A percentile compares a stretch with the other conserved stretches of the same genome.
Evolutionary conservation across 495 filamentous ascomycete genomes (phyloP).

Genomic region (Podospora sp.): DNA sequence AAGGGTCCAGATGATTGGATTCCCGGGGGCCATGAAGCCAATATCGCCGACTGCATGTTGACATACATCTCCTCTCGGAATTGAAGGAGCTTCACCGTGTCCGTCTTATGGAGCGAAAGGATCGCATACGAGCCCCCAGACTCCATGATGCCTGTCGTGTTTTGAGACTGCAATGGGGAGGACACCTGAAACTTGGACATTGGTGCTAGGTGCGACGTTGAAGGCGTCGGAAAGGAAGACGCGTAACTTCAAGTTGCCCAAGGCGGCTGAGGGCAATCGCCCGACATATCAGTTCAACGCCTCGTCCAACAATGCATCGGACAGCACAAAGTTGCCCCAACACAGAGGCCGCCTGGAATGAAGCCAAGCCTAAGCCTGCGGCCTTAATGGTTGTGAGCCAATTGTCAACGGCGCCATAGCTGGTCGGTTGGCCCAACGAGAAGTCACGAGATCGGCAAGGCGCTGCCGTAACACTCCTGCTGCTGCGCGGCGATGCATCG

Average conservation of each 20-base stretch:
- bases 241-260: background rate
- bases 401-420: background rate
- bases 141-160: background rate
- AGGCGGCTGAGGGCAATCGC: background rate
- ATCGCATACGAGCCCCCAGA: conserved; percentile 10
- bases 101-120: conserved; percentile 27
- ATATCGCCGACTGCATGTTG: conserved; percentile 35
- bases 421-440: background rate
- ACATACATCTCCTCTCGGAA: conserved; percentile 26
- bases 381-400: background rate
- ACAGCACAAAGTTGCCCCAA: background rate
- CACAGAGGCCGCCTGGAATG: background rate
- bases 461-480: background rate
- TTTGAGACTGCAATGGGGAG: background rate
- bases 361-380: background rate
- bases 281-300: background rate
- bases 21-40: conserved; percentile 29
- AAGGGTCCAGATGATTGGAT: conserved; percentile 9
- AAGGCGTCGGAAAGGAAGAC: too few species aligned
- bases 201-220: background rate
- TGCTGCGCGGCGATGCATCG: background rate
- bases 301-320: background rate
- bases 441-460: background rate
- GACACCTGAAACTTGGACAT: background rate
- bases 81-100: conserved; percentile 20